Base-by-base conservation (phyloP, 371 early-diverging fungal genomes). In the Amoeboaphelidium occidentale region DNA sequence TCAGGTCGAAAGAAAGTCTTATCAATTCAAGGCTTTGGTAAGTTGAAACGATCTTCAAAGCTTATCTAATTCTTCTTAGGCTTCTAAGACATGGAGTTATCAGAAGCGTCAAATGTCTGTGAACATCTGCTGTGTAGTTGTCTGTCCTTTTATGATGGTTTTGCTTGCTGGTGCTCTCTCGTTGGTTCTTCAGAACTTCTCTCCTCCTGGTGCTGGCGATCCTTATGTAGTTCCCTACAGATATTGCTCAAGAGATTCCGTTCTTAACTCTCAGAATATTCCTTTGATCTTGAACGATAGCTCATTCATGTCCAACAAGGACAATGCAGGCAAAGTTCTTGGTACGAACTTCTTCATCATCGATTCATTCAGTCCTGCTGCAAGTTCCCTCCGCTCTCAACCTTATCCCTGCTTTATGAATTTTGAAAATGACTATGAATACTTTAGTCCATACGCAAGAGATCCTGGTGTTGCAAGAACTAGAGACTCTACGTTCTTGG, bases 81-180 rank as follows among this genome's bases (percentile, higher is more conserved):
- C 58, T 32, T 59, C 70, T 27, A 79, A 75, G 61, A 72, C 78
- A 1, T 27, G 74, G 12, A 57, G 67, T 2, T 81, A 67, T 55
- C 81, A 81, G 51, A 67, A 71, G 50, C 68, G 81, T 4, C 79
- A 81, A 53, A 62, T 61, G 54, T 73, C 73, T 55, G 70, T 70
- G 42, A 79, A 81, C 55, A 52, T 79, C 12, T 78, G 76, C 63
- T 81, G 79, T 55, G 72, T 80, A 46, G 62, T 60, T 45, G 48
- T 63, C 27, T 73, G 74, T 50, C 73, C 74, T 0, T 58, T 73
- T 23, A 47, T 73, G 23, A 73, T 73, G 73, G 69, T 73, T 23
- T 61, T 65, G 1, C 66, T 74, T 42, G 57, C 64, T 14, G 66
- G 63, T 20, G 56, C 66, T 21, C 46, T 71, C 47, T 65, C 61